phyloP scores from a whole-genome alignment of 164 flowering plant species.

The Brasenia schreberi region DNA sequence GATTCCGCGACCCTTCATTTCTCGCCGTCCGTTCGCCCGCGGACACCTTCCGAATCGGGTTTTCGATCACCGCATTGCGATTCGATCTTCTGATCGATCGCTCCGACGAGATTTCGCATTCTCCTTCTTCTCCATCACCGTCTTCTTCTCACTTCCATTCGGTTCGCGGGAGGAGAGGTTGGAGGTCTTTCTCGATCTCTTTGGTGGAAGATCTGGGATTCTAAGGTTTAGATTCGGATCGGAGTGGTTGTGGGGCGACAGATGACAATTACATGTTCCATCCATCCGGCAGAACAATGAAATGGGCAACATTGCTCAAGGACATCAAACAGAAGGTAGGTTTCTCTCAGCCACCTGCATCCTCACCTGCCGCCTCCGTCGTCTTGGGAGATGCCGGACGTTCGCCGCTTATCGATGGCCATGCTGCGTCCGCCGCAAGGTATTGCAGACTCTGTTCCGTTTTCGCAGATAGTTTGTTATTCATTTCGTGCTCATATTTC shows the following conservation, averaged over 20 bases:
- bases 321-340: slow-evolving; percentile 96
- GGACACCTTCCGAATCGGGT: neutral
- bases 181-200: neutral
- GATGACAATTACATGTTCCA: slow-evolving; percentile 50
- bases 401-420: slow-evolving; percentile 1
- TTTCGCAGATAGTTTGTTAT: too few relatives aligned
- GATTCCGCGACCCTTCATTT: neutral
- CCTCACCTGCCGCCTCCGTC: slow-evolving; percentile 19
- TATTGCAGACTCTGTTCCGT: too few relatives aligned
- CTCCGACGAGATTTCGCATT: neutral
- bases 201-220: neutral
- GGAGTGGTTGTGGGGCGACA: neutral
- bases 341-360: slow-evolving; percentile 28
- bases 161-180: too few relatives aligned
- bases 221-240: neutral
- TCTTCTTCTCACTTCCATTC: neutral
- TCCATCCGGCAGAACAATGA: slow-evolving; percentile 58
- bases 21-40: neutral
- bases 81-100: neutral
- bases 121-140: neutral
- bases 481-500: neutral
- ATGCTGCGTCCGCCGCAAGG: neutral
- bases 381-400: slow-evolving; percentile 4
- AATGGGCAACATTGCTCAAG: slow-evolving; percentile 95
- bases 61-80: neutral